phyloP scores from a whole-genome alignment of 139 green algal genomes.

The Cymbomonas tetramitiformis region DNA sequence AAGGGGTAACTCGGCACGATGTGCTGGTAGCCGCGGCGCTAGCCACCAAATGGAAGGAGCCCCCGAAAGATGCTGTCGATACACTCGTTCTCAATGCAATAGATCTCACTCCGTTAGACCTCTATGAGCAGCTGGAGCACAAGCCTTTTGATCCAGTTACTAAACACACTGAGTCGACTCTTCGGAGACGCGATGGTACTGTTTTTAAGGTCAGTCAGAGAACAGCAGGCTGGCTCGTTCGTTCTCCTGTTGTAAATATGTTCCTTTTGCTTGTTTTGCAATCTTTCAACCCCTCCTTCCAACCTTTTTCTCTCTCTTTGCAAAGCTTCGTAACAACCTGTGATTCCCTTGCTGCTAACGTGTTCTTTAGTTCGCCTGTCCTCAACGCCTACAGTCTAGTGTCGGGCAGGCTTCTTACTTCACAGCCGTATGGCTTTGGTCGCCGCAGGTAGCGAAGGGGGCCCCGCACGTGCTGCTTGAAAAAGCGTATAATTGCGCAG shows the following conservation, averaged over 20 bases:
- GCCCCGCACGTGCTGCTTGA: slow-evolving; percentile 44
- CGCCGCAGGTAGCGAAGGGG: slow-evolving; percentile 65
- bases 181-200: slow-evolving; percentile 30
- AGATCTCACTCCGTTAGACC: background rate
- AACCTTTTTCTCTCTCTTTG: no score
- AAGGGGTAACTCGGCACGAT: slow-evolving; percentile 25
- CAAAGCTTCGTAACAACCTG: no score
- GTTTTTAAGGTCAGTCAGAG: slow-evolving; percentile 2
- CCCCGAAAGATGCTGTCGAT: slow-evolving; percentile 67
- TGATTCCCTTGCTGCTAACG: no score
- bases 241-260: no score
- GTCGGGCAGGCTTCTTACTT: no score
- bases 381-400: no score
- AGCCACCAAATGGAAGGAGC: slow-evolving; percentile 50
- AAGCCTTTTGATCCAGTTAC: slow-evolving; percentile 70
- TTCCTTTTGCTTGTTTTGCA: no score
- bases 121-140: slow-evolving; percentile 47
- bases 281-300: no score
- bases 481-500: slow-evolving; percentile 29
- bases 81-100: slow-evolving; percentile 49
- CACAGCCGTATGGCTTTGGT: no score
- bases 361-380: no score
- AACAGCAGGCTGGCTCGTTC: slow-evolving; percentile 4
- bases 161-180: slow-evolving; percentile 66
- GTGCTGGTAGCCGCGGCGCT: slow-evolving; percentile 48